A percentile compares a stretch with the other conserved stretches of the same genome.
phyloP scores from a whole-genome alignment of 2,329 filamentous ascomycete genomes.

The Pseudogymnoascus verrucosus region DNA sequence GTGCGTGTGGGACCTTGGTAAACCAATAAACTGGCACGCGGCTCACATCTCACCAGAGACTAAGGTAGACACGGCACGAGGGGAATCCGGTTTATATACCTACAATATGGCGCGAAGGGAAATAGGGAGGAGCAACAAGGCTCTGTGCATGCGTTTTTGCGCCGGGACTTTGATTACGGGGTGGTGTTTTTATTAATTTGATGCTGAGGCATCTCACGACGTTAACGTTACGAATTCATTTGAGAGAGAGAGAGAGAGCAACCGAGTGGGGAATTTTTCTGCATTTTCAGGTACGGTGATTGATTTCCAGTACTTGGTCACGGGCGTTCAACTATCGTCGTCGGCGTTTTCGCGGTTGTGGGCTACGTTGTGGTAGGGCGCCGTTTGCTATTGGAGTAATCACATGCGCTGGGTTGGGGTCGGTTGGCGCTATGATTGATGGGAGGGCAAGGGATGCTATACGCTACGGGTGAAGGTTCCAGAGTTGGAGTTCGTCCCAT shows the following conservation, averaged over 20 bases:
- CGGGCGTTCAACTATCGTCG: background rate
- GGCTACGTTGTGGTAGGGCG: background rate
- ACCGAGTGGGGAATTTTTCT: constrained; percentile 2
- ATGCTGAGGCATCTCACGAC: constrained; percentile 5
- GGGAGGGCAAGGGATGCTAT: background rate
- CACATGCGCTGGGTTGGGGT: background rate
- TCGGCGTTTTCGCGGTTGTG: background rate
- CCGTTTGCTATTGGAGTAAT: constrained; percentile 1
- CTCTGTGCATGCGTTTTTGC: background rate
- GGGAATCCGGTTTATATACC: background rate
- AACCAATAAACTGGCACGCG: constrained; percentile 10
- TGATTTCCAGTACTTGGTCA: constrained; percentile 4
- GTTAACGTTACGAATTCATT: constrained; percentile 7
- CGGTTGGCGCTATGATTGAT: background rate
- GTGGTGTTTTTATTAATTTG: background rate
- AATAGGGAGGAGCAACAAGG: background rate
- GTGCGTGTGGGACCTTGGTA: constrained; percentile 58
- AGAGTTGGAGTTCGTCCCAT: background rate
- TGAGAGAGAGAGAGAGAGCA: background rate
- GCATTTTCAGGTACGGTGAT: constrained; percentile 2
- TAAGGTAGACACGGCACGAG: background rate
- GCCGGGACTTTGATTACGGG: background rate
- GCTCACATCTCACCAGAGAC: constrained; percentile 1
- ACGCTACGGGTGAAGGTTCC: background rate
- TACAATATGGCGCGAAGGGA: background rate